Percentiles rank a stretch among this genome's conserved stretches.
Conservation (phyloP, 768 basidiomycete genomes). For the Tephrocybe rancida region DNA sequence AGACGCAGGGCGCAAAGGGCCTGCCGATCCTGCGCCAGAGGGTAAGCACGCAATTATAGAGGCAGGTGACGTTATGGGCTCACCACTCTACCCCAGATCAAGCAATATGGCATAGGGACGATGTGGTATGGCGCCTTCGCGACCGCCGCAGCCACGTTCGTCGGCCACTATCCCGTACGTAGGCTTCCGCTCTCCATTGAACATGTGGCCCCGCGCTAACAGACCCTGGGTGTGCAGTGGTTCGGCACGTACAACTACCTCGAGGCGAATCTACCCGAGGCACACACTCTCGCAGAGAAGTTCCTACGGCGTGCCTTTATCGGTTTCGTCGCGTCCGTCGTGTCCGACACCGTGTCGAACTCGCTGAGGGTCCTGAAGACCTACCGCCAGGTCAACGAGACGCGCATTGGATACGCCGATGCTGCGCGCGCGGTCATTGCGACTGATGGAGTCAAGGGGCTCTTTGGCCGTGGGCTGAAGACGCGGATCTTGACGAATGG, state of each 20-base stretch:
- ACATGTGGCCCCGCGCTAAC: not conserved
- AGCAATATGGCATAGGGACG: conserved; percentile 71
- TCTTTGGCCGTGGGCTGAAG: conserved; percentile 89
- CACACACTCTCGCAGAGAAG: conserved; percentile 53
- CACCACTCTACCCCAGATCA: conserved; percentile 48
- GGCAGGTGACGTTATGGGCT: not conserved
- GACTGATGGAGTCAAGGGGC: conserved; percentile 72
- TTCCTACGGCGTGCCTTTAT: conserved; percentile 86
- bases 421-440: conserved; percentile 79
- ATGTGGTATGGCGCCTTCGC: conserved; percentile 93
- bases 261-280: conserved; percentile 57
- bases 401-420: conserved; percentile 74
- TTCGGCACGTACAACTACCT: conserved; percentile 87
- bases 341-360: conserved; percentile 87
- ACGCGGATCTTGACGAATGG: conserved; percentile 91
- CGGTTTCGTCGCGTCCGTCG: conserved; percentile 84
- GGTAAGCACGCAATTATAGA: conserved; percentile 37
- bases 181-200: not conserved
- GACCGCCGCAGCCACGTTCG: conserved; percentile 92
- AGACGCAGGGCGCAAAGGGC: conserved; percentile 82
- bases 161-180: conserved; percentile 84
- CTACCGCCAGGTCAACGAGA: conserved; percentile 89
- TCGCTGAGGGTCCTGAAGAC: conserved; percentile 94
- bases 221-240: conserved; percentile 50
- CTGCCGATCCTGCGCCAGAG: conserved; percentile 66